A percentile compares a stretch with the other conserved stretches of the same genome.
Conservation (phyloP, 1,139 yeast genomes). For the Pneumocystis carinii region DNA sequence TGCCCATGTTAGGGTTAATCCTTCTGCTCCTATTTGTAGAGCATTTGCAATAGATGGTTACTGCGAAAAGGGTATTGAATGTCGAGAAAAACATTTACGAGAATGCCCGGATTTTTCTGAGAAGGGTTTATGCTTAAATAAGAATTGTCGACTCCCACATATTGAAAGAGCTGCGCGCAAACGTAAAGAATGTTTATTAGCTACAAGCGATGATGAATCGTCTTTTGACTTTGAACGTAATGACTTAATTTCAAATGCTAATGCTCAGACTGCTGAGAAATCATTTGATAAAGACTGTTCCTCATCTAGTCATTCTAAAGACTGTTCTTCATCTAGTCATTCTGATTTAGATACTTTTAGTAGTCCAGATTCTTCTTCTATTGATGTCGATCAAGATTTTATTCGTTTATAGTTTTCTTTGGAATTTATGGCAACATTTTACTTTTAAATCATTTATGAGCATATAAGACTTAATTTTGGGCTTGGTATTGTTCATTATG, state of each 20-base stretch:
- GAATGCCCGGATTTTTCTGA: slow-evolving; percentile 63
- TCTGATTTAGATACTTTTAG: background rate
- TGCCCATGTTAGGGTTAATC: slow-evolving; percentile 35
- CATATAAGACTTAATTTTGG: background rate
- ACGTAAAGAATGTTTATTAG: background rate
- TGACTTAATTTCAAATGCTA: background rate
- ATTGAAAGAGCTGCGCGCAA: slow-evolving; percentile 4
- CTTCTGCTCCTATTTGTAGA: slow-evolving; percentile 41
- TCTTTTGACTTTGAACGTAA: background rate
- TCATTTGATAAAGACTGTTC: background rate
- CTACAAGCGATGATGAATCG: background rate
- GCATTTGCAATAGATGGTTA: slow-evolving; percentile 56
- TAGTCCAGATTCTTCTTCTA: background rate
- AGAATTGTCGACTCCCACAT: slow-evolving; percentile 10
- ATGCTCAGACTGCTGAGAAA: background rate
- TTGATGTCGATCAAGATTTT: background rate
- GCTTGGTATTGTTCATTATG: background rate
- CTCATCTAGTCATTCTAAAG: background rate
- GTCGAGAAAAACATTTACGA: slow-evolving; percentile 43
- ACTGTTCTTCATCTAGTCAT: background rate
- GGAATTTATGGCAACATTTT: background rate
- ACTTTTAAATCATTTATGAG: background rate
- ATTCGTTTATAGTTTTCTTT: background rate
- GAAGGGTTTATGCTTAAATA: slow-evolving; percentile 37
- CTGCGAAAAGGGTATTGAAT: slow-evolving; percentile 46